These are phyloP conservation scores for Curvularia sp. DNA, from an alignment of 2,329 filamentous ascomycete species.

Conservation along the genomic window DNA sequence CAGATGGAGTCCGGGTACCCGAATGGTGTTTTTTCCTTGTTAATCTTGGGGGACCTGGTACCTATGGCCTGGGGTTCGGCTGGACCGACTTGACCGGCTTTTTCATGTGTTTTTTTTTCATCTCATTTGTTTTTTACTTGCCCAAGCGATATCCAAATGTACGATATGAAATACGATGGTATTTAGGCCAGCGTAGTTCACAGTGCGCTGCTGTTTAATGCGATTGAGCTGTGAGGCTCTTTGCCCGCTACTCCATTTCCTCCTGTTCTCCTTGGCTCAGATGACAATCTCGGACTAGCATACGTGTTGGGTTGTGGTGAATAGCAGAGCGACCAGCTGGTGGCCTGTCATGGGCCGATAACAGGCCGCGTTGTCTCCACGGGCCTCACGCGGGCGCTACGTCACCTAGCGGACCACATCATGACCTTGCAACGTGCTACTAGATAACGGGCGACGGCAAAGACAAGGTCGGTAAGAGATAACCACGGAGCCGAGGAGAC, in stretches of 20 bases:
- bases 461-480: neutral
- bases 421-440: neutral
- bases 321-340: neutral
- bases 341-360: neutral
- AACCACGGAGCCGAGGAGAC: neutral
- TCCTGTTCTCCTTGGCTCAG: neutral
- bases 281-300: neutral
- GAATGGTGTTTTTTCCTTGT: constrained; percentile 1
- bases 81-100: constrained; percentile 24
- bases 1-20: constrained; percentile 2
- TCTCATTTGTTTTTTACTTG: constrained; percentile 4
- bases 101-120: constrained; percentile 13
- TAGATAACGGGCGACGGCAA: neutral
- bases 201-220: constrained; percentile 2
- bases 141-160: constrained; percentile 21
- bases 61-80: constrained; percentile 21
- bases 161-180: constrained; percentile 17
- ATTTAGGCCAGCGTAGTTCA: constrained; percentile 1
- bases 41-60: neutral
- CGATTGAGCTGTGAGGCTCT: neutral
- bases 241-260: neutral
- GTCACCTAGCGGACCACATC: neutral
- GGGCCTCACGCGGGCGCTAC: neutral
- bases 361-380: neutral
- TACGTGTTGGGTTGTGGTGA: neutral